Base-by-base conservation (phyloP, 2,329 filamentous ascomycete genomes). In the Esteya vermicola region DNA sequence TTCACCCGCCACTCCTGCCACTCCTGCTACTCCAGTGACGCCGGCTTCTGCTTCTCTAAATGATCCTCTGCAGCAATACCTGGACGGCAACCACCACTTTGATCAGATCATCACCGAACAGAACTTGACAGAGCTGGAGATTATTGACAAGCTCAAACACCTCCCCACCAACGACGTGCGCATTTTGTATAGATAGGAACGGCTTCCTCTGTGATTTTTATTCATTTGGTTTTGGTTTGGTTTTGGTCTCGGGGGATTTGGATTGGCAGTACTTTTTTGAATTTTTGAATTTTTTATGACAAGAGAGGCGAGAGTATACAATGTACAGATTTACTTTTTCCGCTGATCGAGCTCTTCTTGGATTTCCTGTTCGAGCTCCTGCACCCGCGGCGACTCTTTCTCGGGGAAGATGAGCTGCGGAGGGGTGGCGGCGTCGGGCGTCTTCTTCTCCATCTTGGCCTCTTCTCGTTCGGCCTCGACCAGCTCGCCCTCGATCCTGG, bases 31-130 rank as follows among this genome's bases (percentile, higher is more conserved):
- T n/a, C n/a, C n/a, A n/a, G n/a, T n/a, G n/a, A n/a, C n/a, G n/a
- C n/a, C n/a, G n/a, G n/a, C n/a, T n/a, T n/a, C n/a, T n/a, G 57
- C 9, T 62, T 60, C 20, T 9, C 18, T 26, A n/a, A 19, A 16
- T 4, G 68, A 72, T 44, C 67, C 68, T 21, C 52, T 89, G 53
- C 67, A 78, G 48, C 69, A 64, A 51, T 89, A 83, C 52, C 68
- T 81, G 10, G 81, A 89, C 57, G 85, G 84, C 0, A 70, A 70
- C 47, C 81, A 85, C 54, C 75, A 72, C 50, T 82, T 89, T 57
- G 85, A 91, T 60, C 78, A 88, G 64, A 85, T 89, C 48, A 84
- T 83, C 53, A 82, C 78, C 1, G 82, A 86, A 61, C 67, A 78
- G 55, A 77, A 80, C 45, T 54, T 85, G 54, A 74, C 72, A 7